phyloP scores from a whole-genome alignment of 345 rosid species.

The Eucalyptus camaldulensis region DNA sequence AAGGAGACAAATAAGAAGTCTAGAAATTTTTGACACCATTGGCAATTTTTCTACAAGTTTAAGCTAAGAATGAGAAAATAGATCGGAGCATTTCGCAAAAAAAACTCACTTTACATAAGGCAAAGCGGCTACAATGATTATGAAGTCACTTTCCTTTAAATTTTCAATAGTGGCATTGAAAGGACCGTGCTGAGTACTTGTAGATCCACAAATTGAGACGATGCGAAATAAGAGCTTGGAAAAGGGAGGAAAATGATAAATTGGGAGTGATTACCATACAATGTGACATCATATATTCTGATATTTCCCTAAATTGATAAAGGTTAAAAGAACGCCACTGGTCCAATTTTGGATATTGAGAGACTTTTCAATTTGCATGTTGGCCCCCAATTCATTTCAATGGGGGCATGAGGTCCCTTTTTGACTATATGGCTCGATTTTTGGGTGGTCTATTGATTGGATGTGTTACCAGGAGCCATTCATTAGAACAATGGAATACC shows the following conservation, averaged over 20 bases:
- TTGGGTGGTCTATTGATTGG: neutral
- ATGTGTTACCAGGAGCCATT: neutral
- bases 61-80: neutral
- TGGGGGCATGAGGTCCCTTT: neutral
- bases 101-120: neutral
- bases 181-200: neutral
- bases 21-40: neutral
- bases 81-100: neutral
- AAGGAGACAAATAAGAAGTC: neutral
- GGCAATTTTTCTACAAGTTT: neutral
- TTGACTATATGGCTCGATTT: neutral
- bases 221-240: neutral
- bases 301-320: neutral
- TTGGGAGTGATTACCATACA: neutral
- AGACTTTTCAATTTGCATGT: neutral
- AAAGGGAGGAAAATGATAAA: neutral
- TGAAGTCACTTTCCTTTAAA: neutral
- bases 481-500: neutral
- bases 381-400: neutral
- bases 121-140: neutral
- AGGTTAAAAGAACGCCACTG: neutral
- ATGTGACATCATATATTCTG: neutral
- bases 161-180: neutral
- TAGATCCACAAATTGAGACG: neutral
- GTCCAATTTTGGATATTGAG: neutral